Evolutionary conservation across 2,329 filamentous ascomycete genomes (phyloP), one percentile per base, ranked within the genome.

Genomic region (Didymosphaeria variabile): DNA sequence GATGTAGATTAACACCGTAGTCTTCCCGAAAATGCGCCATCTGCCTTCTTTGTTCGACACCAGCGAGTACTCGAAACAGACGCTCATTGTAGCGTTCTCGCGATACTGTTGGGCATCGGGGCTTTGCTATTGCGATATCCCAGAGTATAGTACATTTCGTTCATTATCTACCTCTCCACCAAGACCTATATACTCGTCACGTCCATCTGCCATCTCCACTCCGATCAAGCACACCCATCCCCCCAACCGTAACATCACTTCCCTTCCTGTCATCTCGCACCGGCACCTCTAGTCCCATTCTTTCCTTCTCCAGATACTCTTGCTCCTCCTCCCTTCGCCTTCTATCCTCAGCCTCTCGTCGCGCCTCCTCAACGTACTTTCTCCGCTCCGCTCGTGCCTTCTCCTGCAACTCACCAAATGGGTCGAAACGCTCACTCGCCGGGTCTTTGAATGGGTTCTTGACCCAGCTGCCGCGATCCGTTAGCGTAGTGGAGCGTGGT

Each of bases 371-470:
- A 31, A 76, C 32, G 58, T 77, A 72, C 57, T 62, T 62, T 0
- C 63, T 40, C 8, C 75, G 54, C 63, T 77, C 74, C 34, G 55
- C 44, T 2, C 73, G 59, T 8, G 76, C 76, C 56, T 73, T 74
- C 31, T 71, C 72, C 42, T 76, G 70, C 55, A 78, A 49, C 60
- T 77, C 74, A 10, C 76, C 76, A 64, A 78, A 78, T 0, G 76
- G 76, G 66, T 78, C 76, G 36, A 78, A 78, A 1, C 76, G 69
- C 23, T 77, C 72, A 40, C 71, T 74, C 13, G 67, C 67, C 0
- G 76, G 76, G 45, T 78, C 66, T 19, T 68, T 68, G 65, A 78
- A 78, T 0, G 76, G 76, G 47, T 78, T 78, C 58, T 71, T 60
- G 15, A 71, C 54, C 76, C 76, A 78, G 23, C 67, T 72, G 1